Conservation (phyloP, 345 rosid species). For the Hypericum androsaemum region DNA sequence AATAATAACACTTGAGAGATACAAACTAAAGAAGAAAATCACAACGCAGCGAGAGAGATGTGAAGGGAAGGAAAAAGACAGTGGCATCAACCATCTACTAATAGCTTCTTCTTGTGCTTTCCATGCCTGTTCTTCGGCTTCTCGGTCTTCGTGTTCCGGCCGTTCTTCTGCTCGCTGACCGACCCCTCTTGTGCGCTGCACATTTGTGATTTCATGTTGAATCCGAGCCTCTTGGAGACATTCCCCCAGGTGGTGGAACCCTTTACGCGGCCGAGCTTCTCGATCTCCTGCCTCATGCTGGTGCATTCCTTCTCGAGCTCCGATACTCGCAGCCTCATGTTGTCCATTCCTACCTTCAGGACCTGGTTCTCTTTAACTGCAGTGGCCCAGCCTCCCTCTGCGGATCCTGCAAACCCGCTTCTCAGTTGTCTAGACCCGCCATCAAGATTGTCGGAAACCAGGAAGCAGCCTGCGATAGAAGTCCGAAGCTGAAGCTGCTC, state of each 20-base stretch:
- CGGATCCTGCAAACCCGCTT: slow-evolving; percentile 60
- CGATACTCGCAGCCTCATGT: slow-evolving; percentile 79
- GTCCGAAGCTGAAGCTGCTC: slow-evolving; percentile 99
- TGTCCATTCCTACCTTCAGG: slow-evolving; percentile 92
- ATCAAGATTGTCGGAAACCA: slow-evolving; percentile 88
- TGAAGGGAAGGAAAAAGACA: not conserved
- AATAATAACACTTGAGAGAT: too few relatives aligned
- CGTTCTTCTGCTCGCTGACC: slow-evolving; percentile 49
- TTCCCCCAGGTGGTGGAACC: slow-evolving; percentile 31
- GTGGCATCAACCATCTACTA: slow-evolving; percentile 28
- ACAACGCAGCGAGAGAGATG: not conserved
- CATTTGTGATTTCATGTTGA: slow-evolving; percentile 88
- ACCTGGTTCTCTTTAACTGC: slow-evolving; percentile 96
- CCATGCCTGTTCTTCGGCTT: slow-evolving; percentile 47
- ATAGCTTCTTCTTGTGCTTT: slow-evolving; percentile 50
- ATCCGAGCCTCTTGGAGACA: slow-evolving; percentile 56
- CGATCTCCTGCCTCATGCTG: slow-evolving; percentile 69
- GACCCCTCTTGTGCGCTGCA: slow-evolving; percentile 93
- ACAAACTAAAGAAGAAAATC: not conserved
- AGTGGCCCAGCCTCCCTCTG: slow-evolving; percentile 83
- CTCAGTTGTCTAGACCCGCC: slow-evolving; percentile 68
- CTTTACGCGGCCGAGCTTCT: slow-evolving; percentile 46
- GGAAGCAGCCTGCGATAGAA: slow-evolving; percentile 89
- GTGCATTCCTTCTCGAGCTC: slow-evolving; percentile 49
- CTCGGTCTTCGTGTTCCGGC: slow-evolving; percentile 38